Percentiles rank a stretch among this genome's conserved stretches.
These are phyloP conservation scores for Rosa lucieae DNA, from an alignment of 306 rosid species.

Conservation along the genomic window DNA sequence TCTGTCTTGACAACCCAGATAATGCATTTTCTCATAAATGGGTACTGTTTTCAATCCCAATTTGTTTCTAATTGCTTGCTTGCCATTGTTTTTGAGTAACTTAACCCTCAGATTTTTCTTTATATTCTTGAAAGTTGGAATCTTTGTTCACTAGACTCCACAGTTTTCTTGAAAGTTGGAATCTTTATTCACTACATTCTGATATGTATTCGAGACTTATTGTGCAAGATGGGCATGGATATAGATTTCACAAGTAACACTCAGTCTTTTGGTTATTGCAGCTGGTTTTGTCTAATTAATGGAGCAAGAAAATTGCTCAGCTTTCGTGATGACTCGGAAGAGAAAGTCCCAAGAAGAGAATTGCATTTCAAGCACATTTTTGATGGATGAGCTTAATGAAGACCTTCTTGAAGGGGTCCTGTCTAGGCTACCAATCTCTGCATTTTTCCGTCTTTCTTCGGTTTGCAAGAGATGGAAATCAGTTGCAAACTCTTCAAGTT, in stretches of 20 bases:
- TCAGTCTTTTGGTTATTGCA: constrained; percentile 33
- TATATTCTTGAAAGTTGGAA: constrained; percentile 4
- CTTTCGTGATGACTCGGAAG: constrained; percentile 45
- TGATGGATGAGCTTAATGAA: constrained; percentile 79
- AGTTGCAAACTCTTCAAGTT: constrained; percentile 64
- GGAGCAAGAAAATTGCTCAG: constrained; percentile 42
- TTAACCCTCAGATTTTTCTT: neutral
- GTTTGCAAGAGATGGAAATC: constrained; percentile 97
- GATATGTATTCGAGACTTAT: constrained; percentile 2
- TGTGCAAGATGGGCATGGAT: constrained; percentile 1
- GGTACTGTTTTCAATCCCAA: neutral
- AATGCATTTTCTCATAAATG: constrained; percentile 5
- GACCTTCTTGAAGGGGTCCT: constrained; percentile 85
- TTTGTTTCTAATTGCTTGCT: neutral
- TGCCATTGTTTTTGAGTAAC: neutral
- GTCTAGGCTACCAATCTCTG: constrained; percentile 82
- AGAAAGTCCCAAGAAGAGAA: constrained; percentile 57
- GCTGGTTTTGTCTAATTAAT: constrained; percentile 37
- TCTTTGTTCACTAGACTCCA: neutral
- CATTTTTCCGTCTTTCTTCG: constrained; percentile 75
- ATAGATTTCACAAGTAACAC: constrained; percentile 12
- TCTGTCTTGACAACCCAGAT: neutral
- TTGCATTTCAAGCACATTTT: constrained; percentile 29
- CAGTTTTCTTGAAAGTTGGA: constrained; percentile 1
- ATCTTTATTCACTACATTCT: constrained; percentile 3